Evolutionary conservation across 2,329 filamentous ascomycete species (phyloP), one percentile per base, ranked within the genome.

Genomic region (Ilyonectria sp.): DNA sequence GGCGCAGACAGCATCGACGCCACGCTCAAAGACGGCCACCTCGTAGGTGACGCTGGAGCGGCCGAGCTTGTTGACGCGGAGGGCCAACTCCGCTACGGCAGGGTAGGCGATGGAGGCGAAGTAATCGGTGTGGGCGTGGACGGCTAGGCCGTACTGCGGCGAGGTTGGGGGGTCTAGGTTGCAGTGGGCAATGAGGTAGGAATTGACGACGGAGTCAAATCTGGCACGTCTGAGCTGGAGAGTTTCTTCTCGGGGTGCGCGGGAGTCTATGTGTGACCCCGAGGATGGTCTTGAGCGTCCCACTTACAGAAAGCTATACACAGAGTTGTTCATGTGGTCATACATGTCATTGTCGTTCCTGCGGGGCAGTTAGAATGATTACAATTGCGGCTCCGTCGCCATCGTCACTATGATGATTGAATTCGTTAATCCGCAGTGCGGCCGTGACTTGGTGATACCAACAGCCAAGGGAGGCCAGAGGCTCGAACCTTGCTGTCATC

Each of bases 321-420:
- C 87, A 46, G 91, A 93, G 78, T 97, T 97, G 83, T 97, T 97
- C 86, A 97, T 90, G 79, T 98, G 95, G 68, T 93, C 88, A 81
- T 96, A 97, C 93, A 97, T 96, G 83, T 97, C 94, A 78, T 97
- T 97, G 81, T 97, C 94, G 79, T 90, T 91, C 94, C 94, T 95
- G 64, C 50, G 68, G 64, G 66, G 63, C 54, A 56, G 43, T 62
- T 69, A 60, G 61, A 43, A 43, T 15, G n/a, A n/a, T 69, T 29
- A 50, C 35, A 47, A 21, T 43, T 35, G 33, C 13, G 19, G 49
- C 37, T 21, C 29, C 35, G 10, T 29, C n/a, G 29, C 50, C 15
- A 29, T n/a, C 23, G 47, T 31, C 23, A 31, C 23, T n/a, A n/a
- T 43, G 40, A 50, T 26, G 47, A 17, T 29, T 43, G 40, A 17